Evolutionary conservation across 1,139 yeast species (phyloP), one percentile per base, ranked within the genome.

Genomic region (Candida pseudoviswanathii): DNA sequence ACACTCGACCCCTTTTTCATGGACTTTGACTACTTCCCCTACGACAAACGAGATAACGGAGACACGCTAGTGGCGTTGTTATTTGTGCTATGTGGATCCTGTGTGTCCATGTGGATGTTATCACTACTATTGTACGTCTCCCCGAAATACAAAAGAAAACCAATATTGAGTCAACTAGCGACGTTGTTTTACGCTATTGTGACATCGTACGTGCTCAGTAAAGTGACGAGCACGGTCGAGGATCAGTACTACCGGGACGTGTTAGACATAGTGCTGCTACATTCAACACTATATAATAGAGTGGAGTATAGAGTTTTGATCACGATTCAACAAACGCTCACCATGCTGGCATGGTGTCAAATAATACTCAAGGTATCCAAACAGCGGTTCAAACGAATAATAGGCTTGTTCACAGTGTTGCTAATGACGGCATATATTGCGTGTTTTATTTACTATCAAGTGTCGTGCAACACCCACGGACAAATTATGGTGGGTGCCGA

Each of bases 31-130:
- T 38, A 42, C 16, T 47, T 50, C n/a, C 56, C 71, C 5, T 68
- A 65, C 50, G 64, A 63, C 50, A 58, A 62, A 42, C 51, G 64
- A 22, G 72, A 71, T 50, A 69, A 68, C 51, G 80, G 80, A 9
- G 77, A 73, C 54, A 63, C 75, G n/a, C 72, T 73, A 51, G 73
- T 76, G 26, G 78, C 79, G n/a, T 59, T 75, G 11, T 54, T 75
- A 34, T 75, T 73, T 61, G 70, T 73, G 27, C 60, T 73, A 16
- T 67, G 74, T 51, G 80, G 78, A 2, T 61, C 71, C 27, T 75
- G 79, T 56, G 75, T 77, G 2, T 68, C 80, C 2, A 65, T 77
- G 34, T 82, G 86, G 86, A 77, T 82, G 81, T 66, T 82, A 36
- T 63, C 81, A 43, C 56, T 80, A 25, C 59, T 81, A 46, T 64